Percentiles rank a stretch among this genome's conserved stretches.
Evolutionary conservation across 2,329 filamentous ascomycete genomes (phyloP).

Genomic region (Ceratocystis papillata): DNA sequence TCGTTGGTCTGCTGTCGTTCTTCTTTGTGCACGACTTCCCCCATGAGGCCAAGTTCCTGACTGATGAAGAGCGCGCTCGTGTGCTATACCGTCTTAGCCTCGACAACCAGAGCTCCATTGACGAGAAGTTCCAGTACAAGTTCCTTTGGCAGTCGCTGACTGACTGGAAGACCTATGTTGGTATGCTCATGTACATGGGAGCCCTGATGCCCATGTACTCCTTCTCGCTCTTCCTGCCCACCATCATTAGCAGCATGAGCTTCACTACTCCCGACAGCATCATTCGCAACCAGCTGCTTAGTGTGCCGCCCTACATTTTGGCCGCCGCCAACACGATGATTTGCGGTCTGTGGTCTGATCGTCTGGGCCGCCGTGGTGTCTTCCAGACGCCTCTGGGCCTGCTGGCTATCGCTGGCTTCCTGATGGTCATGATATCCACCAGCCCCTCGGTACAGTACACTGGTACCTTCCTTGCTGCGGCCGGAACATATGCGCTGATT

Average conservation of each 20-base stretch:
- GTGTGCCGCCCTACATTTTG: conserved; percentile 36
- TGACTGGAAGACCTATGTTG: conserved; percentile 77
- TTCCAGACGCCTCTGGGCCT: conserved; percentile 66
- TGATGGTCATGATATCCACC: conserved; percentile 57
- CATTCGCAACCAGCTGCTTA: conserved; percentile 37
- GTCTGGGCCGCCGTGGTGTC: conserved; percentile 58
- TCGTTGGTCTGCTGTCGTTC: conserved; percentile 57
- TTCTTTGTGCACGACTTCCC: conserved; percentile 80
- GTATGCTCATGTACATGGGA: conserved; percentile 69
- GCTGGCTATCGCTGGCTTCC: conserved; percentile 64
- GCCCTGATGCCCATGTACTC: conserved; percentile 61
- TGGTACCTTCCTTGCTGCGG: conserved; percentile 70
- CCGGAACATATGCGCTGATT: conserved; percentile 82
- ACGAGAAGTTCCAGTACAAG: conserved; percentile 61
- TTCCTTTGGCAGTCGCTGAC: conserved; percentile 62
- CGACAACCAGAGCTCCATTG: conserved; percentile 65
- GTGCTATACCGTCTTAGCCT: conserved; percentile 58
- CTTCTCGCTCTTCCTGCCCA: conserved; percentile 68
- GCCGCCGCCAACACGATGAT: conserved; percentile 33
- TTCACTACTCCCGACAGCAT: conserved; percentile 32
- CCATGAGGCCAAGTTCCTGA: conserved; percentile 62
- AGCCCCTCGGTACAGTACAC: conserved; percentile 65
- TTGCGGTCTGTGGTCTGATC: conserved; percentile 61
- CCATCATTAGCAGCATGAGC: conserved; percentile 53
- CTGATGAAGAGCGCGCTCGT: conserved; percentile 55